Evolutionary conservation across 345 rosid species (phyloP).

Genomic region (Dovyalis caffra): DNA sequence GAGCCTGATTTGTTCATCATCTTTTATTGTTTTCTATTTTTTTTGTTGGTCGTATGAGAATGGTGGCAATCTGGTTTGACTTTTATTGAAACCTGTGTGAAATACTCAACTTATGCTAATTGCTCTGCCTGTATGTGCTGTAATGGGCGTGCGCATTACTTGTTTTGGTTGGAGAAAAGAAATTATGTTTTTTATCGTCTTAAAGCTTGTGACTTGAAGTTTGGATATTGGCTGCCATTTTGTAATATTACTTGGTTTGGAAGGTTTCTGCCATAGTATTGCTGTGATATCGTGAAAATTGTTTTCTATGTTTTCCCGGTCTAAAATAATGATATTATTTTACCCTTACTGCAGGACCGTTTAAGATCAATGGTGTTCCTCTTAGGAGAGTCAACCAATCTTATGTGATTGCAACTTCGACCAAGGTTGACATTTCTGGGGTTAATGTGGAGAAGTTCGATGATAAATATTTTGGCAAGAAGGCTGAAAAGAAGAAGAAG

Average conservation of each 20-base stretch:
- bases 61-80: background rate
- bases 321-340: background rate
- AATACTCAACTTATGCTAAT: too few species aligned
- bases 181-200: background rate
- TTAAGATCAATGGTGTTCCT: constrained; percentile 73
- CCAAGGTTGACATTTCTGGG: constrained; percentile 68
- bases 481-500: constrained; percentile 62
- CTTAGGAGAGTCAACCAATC: constrained; percentile 65
- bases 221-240: background rate
- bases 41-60: background rate
- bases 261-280: background rate
- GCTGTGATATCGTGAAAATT: background rate
- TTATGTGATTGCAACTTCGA: constrained; percentile 63
- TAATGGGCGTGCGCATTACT: background rate
- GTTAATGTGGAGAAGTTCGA: constrained; percentile 50
- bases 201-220: background rate
- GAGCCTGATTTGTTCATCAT: constrained; percentile 6
- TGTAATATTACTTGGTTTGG: background rate
- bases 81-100: too few species aligned
- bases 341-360: constrained; percentile 48
- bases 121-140: too few species aligned
- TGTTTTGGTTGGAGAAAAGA: background rate
- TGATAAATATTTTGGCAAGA: constrained; percentile 45
- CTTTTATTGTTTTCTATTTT: background rate
- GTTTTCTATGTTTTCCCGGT: background rate